Evolutionary conservation across 2,329 filamentous ascomycete species (phyloP).

Genomic region (Beauveria asiatica): DNA sequence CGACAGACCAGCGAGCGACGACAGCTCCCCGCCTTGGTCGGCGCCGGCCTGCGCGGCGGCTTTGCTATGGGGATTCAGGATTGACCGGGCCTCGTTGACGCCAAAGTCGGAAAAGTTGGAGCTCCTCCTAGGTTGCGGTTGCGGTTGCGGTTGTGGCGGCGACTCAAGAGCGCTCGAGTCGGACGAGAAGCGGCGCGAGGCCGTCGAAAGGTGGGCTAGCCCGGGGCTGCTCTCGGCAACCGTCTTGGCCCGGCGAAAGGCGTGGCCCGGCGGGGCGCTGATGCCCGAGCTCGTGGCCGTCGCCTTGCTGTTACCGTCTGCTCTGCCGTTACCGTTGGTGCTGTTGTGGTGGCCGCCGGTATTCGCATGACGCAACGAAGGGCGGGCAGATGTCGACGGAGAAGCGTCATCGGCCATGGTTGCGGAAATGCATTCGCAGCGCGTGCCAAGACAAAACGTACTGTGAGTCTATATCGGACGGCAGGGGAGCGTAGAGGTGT

Average conservation of each 20-base stretch:
- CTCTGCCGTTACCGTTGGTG: background rate
- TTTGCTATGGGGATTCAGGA: conserved; percentile 48
- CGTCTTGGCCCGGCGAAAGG: conserved; percentile 33
- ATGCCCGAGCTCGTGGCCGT: conserved; percentile 7
- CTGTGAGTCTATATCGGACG: no score
- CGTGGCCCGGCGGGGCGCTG: conserved; percentile 23
- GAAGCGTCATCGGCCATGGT: conserved; percentile 16
- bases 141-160: conserved; percentile 17
- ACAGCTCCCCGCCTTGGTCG: conserved; percentile 39
- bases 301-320: background rate
- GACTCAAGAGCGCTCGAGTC: conserved; percentile 20
- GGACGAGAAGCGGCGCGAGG: conserved; percentile 16
- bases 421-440: background rate
- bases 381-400: conserved; percentile 6
- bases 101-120: conserved; percentile 74
- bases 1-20: conserved; percentile 71
- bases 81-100: conserved; percentile 58
- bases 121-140: conserved; percentile 50
- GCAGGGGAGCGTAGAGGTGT: background rate
- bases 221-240: conserved; percentile 25
- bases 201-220: conserved; percentile 17
- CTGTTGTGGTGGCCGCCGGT: background rate
- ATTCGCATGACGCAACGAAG: conserved; percentile 6
- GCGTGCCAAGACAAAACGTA: background rate
- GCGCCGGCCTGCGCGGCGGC: conserved; percentile 9